phyloP scores from a whole-genome alignment of 1,139 yeast genomes.

The Sugiyamaella novakii region DNA sequence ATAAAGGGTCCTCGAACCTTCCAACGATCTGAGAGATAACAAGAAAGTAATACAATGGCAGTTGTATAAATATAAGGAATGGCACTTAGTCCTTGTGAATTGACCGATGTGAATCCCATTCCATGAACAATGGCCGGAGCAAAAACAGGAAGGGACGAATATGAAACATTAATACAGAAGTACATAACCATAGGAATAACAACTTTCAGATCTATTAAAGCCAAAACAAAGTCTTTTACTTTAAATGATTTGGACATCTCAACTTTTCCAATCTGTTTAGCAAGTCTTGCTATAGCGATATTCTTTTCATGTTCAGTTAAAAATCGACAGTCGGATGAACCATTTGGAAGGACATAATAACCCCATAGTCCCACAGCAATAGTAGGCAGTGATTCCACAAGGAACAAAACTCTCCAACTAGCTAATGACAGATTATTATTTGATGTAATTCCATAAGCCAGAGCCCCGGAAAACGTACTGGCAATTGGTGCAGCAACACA shows the following conservation, averaged over 20 bases:
- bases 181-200: conserved; percentile 31
- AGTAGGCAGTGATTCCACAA: conserved; percentile 45
- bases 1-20: conserved; percentile 32
- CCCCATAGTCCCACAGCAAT: conserved; percentile 38
- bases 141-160: conserved; percentile 37
- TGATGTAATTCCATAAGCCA: conserved; percentile 43
- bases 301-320: conserved; percentile 30
- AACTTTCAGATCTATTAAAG: conserved; percentile 29
- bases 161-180: conserved; percentile 35
- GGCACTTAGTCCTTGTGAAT: conserved; percentile 38
- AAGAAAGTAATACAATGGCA: conserved; percentile 26
- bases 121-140: conserved; percentile 41
- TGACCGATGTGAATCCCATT: conserved; percentile 38
- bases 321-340: conserved; percentile 45
- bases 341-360: conserved; percentile 46
- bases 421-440: conserved; percentile 26
- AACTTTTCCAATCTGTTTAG: conserved; percentile 28
- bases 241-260: conserved; percentile 23
- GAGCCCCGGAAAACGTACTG: conserved; percentile 33
- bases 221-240: conserved; percentile 24
- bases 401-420: conserved; percentile 43
- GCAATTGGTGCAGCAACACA: conserved; percentile 44
- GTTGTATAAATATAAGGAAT: conserved; percentile 45
- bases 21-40: conserved; percentile 29
- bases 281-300: conserved; percentile 32